Evolutionary conservation across 2,329 filamentous ascomycete genomes (phyloP).

Genomic region (Ceratocystis smalleyi): DNA sequence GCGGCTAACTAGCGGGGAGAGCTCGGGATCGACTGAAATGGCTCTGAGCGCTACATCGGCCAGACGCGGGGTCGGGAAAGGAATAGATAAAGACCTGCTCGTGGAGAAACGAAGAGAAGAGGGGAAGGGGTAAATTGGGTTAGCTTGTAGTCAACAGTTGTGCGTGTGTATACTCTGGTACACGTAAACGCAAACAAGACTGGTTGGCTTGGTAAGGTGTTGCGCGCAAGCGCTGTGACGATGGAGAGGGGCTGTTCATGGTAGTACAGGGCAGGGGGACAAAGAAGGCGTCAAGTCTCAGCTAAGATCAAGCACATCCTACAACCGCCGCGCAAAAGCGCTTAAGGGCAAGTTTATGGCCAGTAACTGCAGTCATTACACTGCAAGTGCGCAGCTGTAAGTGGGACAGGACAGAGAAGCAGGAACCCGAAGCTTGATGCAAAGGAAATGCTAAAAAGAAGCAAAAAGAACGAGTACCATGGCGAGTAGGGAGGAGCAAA

Average conservation of each 20-base stretch:
- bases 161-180: too few species aligned
- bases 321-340: background rate
- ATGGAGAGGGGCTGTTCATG: background rate
- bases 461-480: background rate
- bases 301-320: background rate
- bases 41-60: constrained; percentile 60
- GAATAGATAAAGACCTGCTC: constrained; percentile 54
- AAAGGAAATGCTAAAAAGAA: background rate
- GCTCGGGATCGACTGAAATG: constrained; percentile 72
- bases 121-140: background rate
- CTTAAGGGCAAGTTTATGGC: background rate
- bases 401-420: background rate
- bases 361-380: background rate
- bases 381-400: background rate
- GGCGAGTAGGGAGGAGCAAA: background rate
- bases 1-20: constrained; percentile 69
- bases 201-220: background rate
- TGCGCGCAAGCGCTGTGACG: background rate
- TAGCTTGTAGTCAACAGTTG: background rate
- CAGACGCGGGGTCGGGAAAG: constrained; percentile 66
- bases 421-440: background rate
- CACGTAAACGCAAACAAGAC: background rate
- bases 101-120: constrained; percentile 18
- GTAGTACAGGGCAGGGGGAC: background rate
- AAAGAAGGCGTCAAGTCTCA: background rate